Evolutionary conservation across 2,329 filamentous ascomycete genomes (phyloP), one percentile per base, ranked within the genome.

Genomic region (Penicillium palitans): DNA sequence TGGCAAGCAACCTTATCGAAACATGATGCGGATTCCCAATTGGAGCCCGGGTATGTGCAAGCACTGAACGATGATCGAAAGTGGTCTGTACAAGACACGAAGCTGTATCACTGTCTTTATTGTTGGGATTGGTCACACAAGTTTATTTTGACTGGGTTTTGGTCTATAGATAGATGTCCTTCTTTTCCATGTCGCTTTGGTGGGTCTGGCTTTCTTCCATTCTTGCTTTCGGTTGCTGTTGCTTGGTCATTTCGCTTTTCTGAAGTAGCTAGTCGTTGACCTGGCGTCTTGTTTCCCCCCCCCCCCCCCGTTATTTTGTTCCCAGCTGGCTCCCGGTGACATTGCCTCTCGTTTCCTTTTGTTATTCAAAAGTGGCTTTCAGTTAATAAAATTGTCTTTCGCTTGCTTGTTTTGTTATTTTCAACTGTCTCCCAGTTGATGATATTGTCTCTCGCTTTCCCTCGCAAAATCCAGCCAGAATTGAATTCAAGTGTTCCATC

Each of bases 1-100:
- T 10, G 55, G 59, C 13, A 64, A 57, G 41, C 65, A 61, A 25
- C n/a, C 39, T 12, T 65, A 65, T 49, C 57, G 57, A 51, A 66
- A 68, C 44, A 66, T 60, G 63, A 60, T 60, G 57, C 65, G 53
- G 58, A 54, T 54, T 37, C 53, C 66, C 13, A 62, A 62, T 29
- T 62, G 63, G 58, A 57, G 57, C 29, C 29, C 41, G 13, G 47
- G 55, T 49, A 41, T 40, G 17, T 27, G 55, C 19, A 56, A 49
- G 50, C 56, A 55, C 41, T 64, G 41, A 65, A 8, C 12, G 24
- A 13, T 10, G 15, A 37, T 15, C 13, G 21, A 27, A 12, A 44
- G n/a, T 35, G n/a, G 37, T 33, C 13, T 19, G 21, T n/a, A 52
- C 6, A 42, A 10, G 12, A 8, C 7, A 21, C 19, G n/a, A 29